Conservation (phyloP, 495 filamentous ascomycete species). For the Xylaria acuta region DNA sequence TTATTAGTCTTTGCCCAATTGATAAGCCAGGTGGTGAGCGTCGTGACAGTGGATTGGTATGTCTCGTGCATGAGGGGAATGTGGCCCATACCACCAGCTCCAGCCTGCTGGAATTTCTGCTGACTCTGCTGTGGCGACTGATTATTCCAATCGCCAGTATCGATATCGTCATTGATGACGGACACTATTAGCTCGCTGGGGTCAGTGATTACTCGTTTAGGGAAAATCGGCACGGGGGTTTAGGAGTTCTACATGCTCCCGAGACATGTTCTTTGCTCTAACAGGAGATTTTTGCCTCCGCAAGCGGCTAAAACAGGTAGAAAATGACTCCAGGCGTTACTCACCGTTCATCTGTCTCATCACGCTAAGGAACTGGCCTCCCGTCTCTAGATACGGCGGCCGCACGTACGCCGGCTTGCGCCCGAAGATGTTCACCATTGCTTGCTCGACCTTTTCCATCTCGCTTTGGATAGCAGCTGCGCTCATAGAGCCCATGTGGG, state of each 20-base stretch:
- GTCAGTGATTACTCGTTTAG: too few relatives aligned
- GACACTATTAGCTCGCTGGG: too few relatives aligned
- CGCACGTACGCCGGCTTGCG: conserved; percentile 61
- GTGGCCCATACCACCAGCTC: conserved; percentile 55
- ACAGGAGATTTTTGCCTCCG: too few relatives aligned
- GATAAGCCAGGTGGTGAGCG: conserved; percentile 58
- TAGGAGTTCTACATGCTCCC: too few relatives aligned
- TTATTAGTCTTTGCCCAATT: conserved; percentile 60
- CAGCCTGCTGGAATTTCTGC: conserved; percentile 51
- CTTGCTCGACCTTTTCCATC: conserved; percentile 58
- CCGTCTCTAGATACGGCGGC: conserved; percentile 58
- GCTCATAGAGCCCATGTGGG: conserved; percentile 50
- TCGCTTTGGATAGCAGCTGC: conserved; percentile 50
- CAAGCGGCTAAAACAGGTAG: too few relatives aligned
- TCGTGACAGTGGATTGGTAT: conserved; percentile 54
- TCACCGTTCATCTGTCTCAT: conserved; percentile 56
- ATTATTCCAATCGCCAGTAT: conserved; percentile 62
- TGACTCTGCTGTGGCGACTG: conserved; percentile 50
- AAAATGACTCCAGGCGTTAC: background rate
- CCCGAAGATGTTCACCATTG: conserved; percentile 60
- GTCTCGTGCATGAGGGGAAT: conserved; percentile 65
- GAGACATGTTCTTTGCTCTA: too few relatives aligned
- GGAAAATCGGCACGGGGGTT: too few relatives aligned
- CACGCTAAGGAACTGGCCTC: conserved; percentile 49
- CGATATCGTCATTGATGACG: conserved; percentile 62